A percentile compares a stretch with the other conserved stretches of the same genome.
These are phyloP conservation scores for Cyclocybe aegerita DNA, from an alignment of 768 basidiomycete species.

Conservation along the genomic window DNA sequence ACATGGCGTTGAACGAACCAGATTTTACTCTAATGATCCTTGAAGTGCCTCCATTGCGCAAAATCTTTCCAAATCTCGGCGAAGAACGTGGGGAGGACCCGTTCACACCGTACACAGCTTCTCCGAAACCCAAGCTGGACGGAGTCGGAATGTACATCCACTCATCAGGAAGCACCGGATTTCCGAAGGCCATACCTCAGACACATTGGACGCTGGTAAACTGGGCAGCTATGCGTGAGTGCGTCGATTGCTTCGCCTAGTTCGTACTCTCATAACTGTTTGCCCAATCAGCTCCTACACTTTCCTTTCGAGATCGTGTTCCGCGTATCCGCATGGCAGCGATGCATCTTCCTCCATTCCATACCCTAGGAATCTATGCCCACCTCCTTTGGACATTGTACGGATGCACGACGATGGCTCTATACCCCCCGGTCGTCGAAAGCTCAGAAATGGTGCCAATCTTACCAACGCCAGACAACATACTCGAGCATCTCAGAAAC, in stretches of 20 bases:
- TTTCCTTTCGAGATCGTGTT: slow-evolving; percentile 12
- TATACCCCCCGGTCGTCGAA: slow-evolving; percentile 32
- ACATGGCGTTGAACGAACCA: slow-evolving; percentile 16
- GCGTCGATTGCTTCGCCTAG: background rate
- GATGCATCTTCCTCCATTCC: slow-evolving; percentile 39
- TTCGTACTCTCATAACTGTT: background rate
- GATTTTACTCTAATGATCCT: slow-evolving; percentile 23
- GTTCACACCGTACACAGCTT: slow-evolving; percentile 25
- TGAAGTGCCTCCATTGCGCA: slow-evolving; percentile 27
- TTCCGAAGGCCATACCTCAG: slow-evolving; percentile 41
- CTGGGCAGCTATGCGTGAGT: slow-evolving; percentile 36
- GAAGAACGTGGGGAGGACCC: slow-evolving; percentile 24
- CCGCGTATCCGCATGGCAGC: slow-evolving; percentile 21
- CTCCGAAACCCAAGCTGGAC: slow-evolving; percentile 9
- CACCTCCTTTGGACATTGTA: slow-evolving; percentile 32
- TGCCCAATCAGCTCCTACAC: background rate
- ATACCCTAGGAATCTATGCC: slow-evolving; percentile 27
- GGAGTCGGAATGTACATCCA: slow-evolving; percentile 37
- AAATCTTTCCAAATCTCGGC: slow-evolving; percentile 40
- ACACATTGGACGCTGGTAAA: slow-evolving; percentile 26
- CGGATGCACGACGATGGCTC: slow-evolving; percentile 16
- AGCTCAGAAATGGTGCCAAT: slow-evolving; percentile 25
- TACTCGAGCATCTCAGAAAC: slow-evolving; percentile 30
- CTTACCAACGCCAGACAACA: slow-evolving; percentile 26
- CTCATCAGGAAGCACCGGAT: slow-evolving; percentile 50